phyloP scores from a whole-genome alignment of 169 alveolate species.

The Eimeria maxima region DNA sequence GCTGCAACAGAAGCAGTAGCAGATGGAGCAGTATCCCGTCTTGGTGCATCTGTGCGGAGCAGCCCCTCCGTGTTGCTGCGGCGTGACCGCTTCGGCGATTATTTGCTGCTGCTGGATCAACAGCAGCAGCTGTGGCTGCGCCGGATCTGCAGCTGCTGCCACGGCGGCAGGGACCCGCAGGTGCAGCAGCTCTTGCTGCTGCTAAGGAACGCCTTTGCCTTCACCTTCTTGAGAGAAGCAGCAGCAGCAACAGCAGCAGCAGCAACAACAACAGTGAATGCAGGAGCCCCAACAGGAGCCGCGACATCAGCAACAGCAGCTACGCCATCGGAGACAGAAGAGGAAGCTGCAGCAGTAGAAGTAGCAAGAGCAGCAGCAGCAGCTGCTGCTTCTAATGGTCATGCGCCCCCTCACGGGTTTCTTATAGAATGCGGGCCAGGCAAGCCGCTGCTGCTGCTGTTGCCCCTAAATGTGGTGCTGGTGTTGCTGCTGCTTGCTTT shows the following conservation, averaged over 20 bases:
- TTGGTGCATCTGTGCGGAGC: neutral
- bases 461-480: neutral
- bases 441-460: conserved; percentile 65
- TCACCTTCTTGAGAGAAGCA: conserved; percentile 54
- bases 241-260: conserved; percentile 68
- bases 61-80: conserved; percentile 5
- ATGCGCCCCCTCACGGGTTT: conserved; percentile 58
- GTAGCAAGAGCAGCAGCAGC: conserved; percentile 59
- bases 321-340: neutral
- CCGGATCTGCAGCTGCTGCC: conserved; percentile 66
- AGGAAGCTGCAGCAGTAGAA: neutral
- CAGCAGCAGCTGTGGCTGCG: conserved; percentile 43
- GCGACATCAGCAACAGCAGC: neutral
- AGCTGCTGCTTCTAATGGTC: conserved; percentile 15
- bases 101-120: conserved; percentile 57
- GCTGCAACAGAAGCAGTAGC: neutral
- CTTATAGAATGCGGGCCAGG: conserved; percentile 70
- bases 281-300: neutral
- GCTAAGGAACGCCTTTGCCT: conserved; percentile 54
- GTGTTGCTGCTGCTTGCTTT: neutral
- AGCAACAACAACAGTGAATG: neutral
- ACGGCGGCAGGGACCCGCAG: conserved; percentile 32
- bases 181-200: conserved; percentile 50
- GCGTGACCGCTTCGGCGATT: conserved; percentile 19
- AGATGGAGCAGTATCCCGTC: neutral